phyloP scores from a whole-genome alignment of 2,329 filamentous ascomycete species.

The Domatiomyces globalis region DNA sequence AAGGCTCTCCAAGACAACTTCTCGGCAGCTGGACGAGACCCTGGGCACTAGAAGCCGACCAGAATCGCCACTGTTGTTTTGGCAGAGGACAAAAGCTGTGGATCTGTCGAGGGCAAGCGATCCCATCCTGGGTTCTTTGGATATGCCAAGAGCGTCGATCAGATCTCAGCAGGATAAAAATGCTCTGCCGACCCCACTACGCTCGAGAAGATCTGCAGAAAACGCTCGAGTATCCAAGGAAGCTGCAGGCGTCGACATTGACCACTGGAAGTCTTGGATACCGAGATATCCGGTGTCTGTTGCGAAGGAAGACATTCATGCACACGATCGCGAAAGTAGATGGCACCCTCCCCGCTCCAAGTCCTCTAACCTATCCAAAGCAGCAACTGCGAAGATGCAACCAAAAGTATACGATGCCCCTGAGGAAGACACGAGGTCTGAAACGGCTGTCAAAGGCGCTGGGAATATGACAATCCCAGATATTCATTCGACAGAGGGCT shows the following conservation, averaged over 20 bases:
- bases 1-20: slow-evolving; percentile 12
- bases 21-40: slow-evolving; percentile 12
- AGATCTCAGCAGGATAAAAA: neutral
- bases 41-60: slow-evolving; percentile 4
- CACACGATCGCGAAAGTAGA: neutral
- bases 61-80: neutral
- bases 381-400: neutral
- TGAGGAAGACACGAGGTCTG: neutral
- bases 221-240: neutral
- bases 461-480: neutral
- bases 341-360: neutral
- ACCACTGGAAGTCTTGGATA: neutral
- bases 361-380: neutral
- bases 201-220: neutral
- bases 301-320: neutral
- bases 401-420: neutral
- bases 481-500: slow-evolving; percentile 10
- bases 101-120: neutral
- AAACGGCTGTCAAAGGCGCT: neutral
- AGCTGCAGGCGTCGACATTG: neutral
- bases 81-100: neutral
- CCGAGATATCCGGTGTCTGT: neutral
- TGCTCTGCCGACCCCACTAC: neutral
- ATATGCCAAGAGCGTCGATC: neutral
- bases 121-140: neutral